Evolutionary conservation across 169 alveolate species (phyloP).

Genomic region (Plasmodium malariae): DNA sequence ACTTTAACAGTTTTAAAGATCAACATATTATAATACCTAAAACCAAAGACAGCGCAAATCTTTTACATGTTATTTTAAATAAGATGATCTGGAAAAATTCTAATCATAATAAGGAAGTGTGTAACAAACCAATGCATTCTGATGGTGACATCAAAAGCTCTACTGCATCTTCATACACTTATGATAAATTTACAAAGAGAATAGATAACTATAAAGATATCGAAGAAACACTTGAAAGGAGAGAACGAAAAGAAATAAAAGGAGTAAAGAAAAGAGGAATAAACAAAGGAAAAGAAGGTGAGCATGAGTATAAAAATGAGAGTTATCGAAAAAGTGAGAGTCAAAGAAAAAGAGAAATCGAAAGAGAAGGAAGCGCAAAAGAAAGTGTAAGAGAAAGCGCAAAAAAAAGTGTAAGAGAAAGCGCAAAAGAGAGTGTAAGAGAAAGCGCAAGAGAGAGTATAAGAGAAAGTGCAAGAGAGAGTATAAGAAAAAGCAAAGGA

Average conservation of each 20-base stretch:
- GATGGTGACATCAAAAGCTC: slow-evolving; percentile 4
- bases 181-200: background rate
- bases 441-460: slow-evolving; percentile 1
- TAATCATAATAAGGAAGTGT: background rate
- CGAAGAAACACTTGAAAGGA: background rate
- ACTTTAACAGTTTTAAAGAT: slow-evolving; percentile 45
- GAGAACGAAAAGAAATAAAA: no score
- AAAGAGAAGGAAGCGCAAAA: background rate
- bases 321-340: background rate
- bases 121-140: slow-evolving; percentile 5
- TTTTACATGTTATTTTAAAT: slow-evolving; percentile 19
- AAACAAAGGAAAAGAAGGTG: no score
- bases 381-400: background rate
- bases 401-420: background rate
- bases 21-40: slow-evolving; percentile 71
- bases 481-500: background rate
- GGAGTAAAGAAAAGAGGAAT: no score
- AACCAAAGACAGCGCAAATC: slow-evolving; percentile 28
- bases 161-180: slow-evolving; percentile 10
- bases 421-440: background rate
- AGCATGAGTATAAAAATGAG: no score
- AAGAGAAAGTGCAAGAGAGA: background rate
- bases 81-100: slow-evolving; percentile 49
- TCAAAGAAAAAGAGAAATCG: background rate
- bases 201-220: background rate